Evolutionary conservation across 2,329 filamentous ascomycete genomes (phyloP).

Genomic region (Penicillium sp.): DNA sequence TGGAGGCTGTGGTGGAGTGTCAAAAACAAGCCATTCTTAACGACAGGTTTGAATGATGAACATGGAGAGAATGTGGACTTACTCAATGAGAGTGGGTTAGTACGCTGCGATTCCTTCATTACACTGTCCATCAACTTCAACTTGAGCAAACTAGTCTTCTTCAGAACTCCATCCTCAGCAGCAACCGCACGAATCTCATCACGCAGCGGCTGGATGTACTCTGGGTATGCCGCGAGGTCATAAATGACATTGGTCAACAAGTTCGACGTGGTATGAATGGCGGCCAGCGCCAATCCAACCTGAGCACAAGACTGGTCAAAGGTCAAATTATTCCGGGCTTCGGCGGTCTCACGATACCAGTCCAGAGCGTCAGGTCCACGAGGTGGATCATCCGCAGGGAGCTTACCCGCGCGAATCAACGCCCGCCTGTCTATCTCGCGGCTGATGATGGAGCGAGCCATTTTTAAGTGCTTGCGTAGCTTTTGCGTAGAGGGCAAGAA

Average conservation of each 20-base stretch:
- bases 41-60: background rate
- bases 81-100: slow-evolving; percentile 23
- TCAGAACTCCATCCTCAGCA: slow-evolving; percentile 33
- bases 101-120: slow-evolving; percentile 29
- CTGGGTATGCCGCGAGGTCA: slow-evolving; percentile 45
- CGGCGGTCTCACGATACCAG: slow-evolving; percentile 21
- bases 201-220: slow-evolving; percentile 45
- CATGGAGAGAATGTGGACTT: slow-evolving; percentile 2
- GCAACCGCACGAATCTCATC: slow-evolving; percentile 44
- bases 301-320: slow-evolving; percentile 18
- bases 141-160: slow-evolving; percentile 28
- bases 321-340: background rate
- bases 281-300: slow-evolving; percentile 25
- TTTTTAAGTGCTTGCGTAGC: slow-evolving; percentile 32
- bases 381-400: slow-evolving; percentile 11
- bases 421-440: slow-evolving; percentile 20
- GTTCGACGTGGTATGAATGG: slow-evolving; percentile 31
- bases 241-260: slow-evolving; percentile 45
- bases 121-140: slow-evolving; percentile 31
- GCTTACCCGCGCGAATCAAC: slow-evolving; percentile 17
- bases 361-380: slow-evolving; percentile 23
- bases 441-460: slow-evolving; percentile 31
- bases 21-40: background rate
- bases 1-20: slow-evolving; percentile 13
- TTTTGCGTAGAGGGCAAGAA: slow-evolving; percentile 37